Percentiles rank a stretch among this genome's conserved stretches.
These are phyloP conservation scores for Cerioporus squamosus DNA, from an alignment of 1,284 basidiomycete species.

Conservation along the genomic window DNA sequence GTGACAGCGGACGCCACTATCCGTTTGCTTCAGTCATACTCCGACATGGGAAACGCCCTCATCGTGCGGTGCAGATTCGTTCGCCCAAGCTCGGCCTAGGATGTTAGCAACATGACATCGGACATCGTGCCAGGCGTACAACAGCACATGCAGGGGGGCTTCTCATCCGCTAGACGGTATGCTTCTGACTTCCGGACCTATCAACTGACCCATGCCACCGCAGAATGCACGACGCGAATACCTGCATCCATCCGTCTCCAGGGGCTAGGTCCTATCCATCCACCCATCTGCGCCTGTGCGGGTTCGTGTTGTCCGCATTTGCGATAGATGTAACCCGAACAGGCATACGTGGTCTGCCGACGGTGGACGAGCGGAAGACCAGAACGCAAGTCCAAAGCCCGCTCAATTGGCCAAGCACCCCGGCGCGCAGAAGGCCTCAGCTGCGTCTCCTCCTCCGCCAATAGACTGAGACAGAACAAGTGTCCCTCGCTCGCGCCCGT, in stretches of 20 bases:
- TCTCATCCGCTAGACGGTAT: background rate
- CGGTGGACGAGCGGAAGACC: slow-evolving; percentile 1
- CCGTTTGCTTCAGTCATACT: slow-evolving; percentile 1
- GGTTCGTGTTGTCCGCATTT: background rate
- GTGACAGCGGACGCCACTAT: slow-evolving; percentile 7
- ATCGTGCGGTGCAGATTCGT: background rate
- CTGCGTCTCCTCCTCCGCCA: too few relatives aligned
- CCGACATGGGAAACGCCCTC: slow-evolving; percentile 10
- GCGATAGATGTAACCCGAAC: slow-evolving; percentile 8
- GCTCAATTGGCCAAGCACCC: slow-evolving; percentile 16
- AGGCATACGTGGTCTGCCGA: slow-evolving; percentile 8
- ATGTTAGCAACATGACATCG: slow-evolving; percentile 12
- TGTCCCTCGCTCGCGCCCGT: background rate
- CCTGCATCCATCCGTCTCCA: slow-evolving; percentile 10
- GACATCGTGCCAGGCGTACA: slow-evolving; percentile 8
- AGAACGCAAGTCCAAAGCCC: slow-evolving; percentile 8
- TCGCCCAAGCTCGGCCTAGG: too few relatives aligned
- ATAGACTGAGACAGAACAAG: too few relatives aligned
- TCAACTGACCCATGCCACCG: slow-evolving; percentile 4
- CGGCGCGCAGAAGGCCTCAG: background rate
- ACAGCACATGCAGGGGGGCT: background rate
- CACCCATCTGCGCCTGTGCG: background rate
- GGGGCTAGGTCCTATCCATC: slow-evolving; percentile 6
- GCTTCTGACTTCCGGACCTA: slow-evolving; percentile 1
- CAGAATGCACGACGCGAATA: background rate